Evolutionary conservation across 129 eudicot species (phyloP), one percentile per base, ranked within the genome.

Genomic region (Flaveria robusta): DNA sequence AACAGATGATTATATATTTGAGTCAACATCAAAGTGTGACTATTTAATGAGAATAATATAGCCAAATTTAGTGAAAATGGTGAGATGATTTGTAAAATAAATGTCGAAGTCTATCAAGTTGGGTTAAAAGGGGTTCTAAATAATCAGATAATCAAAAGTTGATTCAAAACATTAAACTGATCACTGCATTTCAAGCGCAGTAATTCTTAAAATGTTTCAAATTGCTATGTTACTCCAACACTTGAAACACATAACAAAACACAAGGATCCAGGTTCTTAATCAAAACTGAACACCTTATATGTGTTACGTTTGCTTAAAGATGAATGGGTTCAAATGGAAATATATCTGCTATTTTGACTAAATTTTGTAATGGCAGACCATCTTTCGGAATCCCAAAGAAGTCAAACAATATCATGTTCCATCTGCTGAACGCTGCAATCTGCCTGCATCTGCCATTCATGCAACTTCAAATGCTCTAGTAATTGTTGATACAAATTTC

Each of bases 311-410:
- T 55, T 55, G 27, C 20, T 55, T 20, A 2, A 55, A 55, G 63
- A 55, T 19, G 63, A 18, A 55, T 55, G 12, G 13, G 20, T 19
- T 55, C 18, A 55, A 20, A 55, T 18, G 63, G 63, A 20, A 56
- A 20, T 22, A 55, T 19, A 34, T 19, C 26, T 66, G 18, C 3
- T 41, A 42, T 5, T 39, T 43, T 20, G 20, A 13, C 52, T 10
- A 42, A 13, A 4, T 24, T 81, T 23, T 63, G 39, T 54, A 70
- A 65, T 74, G 20, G 24, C 72, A 93, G 98, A 93, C 92, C 64
- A 88, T 93, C 62, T 93, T 90, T 77, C 87, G 98, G 78, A 93
- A 93, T 78, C 98, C 98, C 50, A 76, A 80, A 74, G 97, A 86
- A 82, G 87, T 87, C 27, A 85, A 84, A 82, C 86, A 88, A 29